phyloP scores from a whole-genome alignment of 768 basidiomycete genomes.

The Mycena indigotica region DNA sequence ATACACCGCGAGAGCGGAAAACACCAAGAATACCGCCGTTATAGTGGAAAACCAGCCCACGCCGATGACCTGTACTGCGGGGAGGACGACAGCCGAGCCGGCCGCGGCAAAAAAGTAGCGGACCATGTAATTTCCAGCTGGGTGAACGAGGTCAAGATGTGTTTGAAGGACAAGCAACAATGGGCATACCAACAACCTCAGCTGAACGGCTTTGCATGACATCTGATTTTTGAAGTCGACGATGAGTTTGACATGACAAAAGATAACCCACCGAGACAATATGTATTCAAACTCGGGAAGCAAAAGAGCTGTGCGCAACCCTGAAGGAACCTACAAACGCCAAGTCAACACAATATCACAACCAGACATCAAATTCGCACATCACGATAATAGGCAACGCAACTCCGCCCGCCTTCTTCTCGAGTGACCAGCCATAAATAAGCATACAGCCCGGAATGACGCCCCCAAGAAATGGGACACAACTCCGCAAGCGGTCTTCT shows the following conservation, averaged over 20 bases:
- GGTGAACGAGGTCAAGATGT: neutral
- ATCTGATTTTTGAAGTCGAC: conserved; percentile 6
- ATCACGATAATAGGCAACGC: conserved; percentile 20
- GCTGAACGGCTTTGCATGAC: conserved; percentile 24
- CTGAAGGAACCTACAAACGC: conserved; percentile 23
- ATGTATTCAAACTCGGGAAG: conserved; percentile 22
- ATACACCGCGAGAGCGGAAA: conserved; percentile 5
- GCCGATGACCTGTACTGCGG: conserved; percentile 19
- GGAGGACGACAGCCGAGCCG: conserved; percentile 18
- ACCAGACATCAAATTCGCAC: conserved; percentile 1
- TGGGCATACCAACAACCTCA: conserved; percentile 21
- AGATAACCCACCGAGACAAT: conserved; percentile 16
- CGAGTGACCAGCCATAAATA: conserved; percentile 23
- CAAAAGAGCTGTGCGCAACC: conserved; percentile 20
- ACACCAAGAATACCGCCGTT: conserved; percentile 10
- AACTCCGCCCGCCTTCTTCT: conserved; percentile 18
- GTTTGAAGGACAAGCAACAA: neutral
- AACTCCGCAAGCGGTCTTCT: conserved; percentile 20
- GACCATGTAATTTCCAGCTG: conserved; percentile 21
- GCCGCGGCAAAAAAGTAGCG: conserved; percentile 22
- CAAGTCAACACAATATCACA: too few species aligned
- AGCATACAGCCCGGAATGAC: conserved; percentile 21
- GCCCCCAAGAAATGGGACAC: conserved; percentile 12
- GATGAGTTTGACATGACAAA: neutral
- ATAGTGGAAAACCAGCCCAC: conserved; percentile 25